Percentiles rank a stretch among this genome's conserved stretches.
Conservation (phyloP, 2,329 filamentous ascomycete genomes). For the Blastomyces percursus region DNA sequence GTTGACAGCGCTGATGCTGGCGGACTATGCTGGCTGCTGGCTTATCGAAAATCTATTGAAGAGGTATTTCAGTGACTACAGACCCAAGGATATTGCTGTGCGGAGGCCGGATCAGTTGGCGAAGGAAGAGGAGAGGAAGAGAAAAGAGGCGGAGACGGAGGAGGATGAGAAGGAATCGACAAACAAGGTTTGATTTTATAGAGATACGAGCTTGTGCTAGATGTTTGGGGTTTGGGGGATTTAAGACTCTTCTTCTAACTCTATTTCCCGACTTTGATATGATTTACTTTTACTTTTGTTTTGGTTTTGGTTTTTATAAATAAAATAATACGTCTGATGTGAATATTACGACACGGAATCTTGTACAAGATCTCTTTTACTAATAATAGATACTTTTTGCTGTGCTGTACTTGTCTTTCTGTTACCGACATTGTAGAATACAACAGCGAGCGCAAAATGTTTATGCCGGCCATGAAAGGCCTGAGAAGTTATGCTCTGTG, state of each 20-base stretch:
- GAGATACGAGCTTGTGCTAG: background rate
- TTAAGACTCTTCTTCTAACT: background rate
- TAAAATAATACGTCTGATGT: background rate
- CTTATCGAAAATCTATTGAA: slow-evolving; percentile 81
- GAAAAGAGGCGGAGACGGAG: slow-evolving; percentile 42
- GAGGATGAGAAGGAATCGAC: slow-evolving; percentile 29
- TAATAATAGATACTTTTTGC: background rate
- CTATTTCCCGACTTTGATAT: background rate
- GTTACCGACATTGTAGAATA: background rate
- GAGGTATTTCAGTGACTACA: slow-evolving; percentile 75
- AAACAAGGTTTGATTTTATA: slow-evolving; percentile 15
- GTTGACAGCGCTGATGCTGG: slow-evolving; percentile 71
- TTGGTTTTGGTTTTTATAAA: slow-evolving; percentile 7
- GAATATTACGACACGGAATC: background rate
- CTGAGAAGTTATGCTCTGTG: background rate
- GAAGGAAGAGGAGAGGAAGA: slow-evolving; percentile 60
- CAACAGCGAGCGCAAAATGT: background rate
- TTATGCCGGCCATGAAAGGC: background rate
- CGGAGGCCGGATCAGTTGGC: slow-evolving; percentile 76
- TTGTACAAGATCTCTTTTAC: background rate
- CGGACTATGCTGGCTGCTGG: slow-evolving; percentile 82
- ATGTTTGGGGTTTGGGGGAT: background rate
- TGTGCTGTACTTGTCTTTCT: background rate
- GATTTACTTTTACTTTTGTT: background rate
- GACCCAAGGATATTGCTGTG: slow-evolving; percentile 83